Evolutionary conservation across 176 grass and related monocot genomes (phyloP).

Genomic region (Cymbopogon citratus): DNA sequence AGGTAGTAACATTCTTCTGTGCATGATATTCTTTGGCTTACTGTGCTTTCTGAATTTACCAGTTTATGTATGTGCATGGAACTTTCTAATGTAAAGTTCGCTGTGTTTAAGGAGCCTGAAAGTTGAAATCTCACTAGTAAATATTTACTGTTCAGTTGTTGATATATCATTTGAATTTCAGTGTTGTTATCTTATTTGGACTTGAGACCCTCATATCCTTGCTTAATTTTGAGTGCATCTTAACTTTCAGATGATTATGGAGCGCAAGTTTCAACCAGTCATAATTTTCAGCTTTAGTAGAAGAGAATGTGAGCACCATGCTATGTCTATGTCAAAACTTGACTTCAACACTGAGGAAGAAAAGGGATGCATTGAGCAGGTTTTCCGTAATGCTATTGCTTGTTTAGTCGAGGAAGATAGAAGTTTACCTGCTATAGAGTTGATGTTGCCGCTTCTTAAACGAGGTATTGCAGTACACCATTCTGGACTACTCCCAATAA

Average conservation of each 20-base stretch:
- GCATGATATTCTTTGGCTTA: slow-evolving; percentile 18
- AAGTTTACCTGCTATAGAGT: slow-evolving; percentile 93
- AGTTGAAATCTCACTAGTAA: not conserved
- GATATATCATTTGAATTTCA: slow-evolving; percentile 20
- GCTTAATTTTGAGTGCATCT: slow-evolving; percentile 13
- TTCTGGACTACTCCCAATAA: slow-evolving; percentile 97
- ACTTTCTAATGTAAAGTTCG: not conserved
- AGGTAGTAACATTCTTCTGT: slow-evolving; percentile 36
- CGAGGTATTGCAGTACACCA: slow-evolving; percentile 95
- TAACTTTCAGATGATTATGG: slow-evolving; percentile 95
- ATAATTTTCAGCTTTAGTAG: slow-evolving; percentile 99
- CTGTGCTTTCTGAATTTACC: slow-evolving; percentile 14
- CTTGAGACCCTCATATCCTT: not conserved
- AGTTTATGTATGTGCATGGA: not conserved
- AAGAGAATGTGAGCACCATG: slow-evolving; percentile 92
- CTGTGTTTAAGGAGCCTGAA: not conserved
- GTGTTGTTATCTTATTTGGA: slow-evolving; percentile 10
- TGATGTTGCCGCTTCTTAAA: slow-evolving; percentile 93
- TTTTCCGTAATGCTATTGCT: slow-evolving; percentile 68
- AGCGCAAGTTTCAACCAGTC: slow-evolving; percentile 93
- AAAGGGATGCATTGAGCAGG: slow-evolving; percentile 72
- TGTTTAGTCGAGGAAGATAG: slow-evolving; percentile 89
- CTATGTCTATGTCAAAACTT: slow-evolving; percentile 99
- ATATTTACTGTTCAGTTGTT: slow-evolving; percentile 11
- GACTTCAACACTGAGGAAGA: slow-evolving; percentile 93